Evolutionary conservation across 768 basidiomycete species (phyloP), one percentile per base, ranked within the genome.

Genomic region (Tricholoma hemisulphureum): DNA sequence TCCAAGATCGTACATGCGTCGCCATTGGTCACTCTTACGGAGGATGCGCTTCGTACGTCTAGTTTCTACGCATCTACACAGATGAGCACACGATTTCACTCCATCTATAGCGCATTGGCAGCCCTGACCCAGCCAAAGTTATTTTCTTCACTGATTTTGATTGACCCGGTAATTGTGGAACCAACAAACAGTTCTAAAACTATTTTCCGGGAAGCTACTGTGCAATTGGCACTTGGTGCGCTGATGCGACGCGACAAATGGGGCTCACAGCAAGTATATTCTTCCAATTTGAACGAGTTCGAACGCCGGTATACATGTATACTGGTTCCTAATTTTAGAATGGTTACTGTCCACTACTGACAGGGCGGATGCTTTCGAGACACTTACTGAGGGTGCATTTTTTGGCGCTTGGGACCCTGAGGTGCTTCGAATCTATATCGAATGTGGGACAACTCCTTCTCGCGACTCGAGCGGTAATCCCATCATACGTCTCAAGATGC

Each of bases 1-100:
- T 86, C 64, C 60, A 41, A 2, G 59, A 73, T 4, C 80, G 88
- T 31, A 82, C 71, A 13, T 64, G 94, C 2, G 75, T 93, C n/a
- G 84, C 77, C 6, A 73, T 93, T 4, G 95, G 93, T 0, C 95
- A 97, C 67, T 95, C 92, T 0, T 86, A 92, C 53, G 91, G 95
- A n/a, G 94, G 90, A 2, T 87, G 86, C 65, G 84, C 85, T 2
- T 79, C 83, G 86, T 92, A 67, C 65, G 90, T 77, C 14, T 14
- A n/a, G n/a, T 6, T 18, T 5, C 6, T n/a, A 29, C 24, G 46
- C 26, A 10, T 4, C n/a, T 49, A 28, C 24, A 29, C 28, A 11
- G 4, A 31, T 24, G 43, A 11, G 13, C 4, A 13, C 16, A 29
- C 13, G 26, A 24, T 46, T n/a, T 49, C 28, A 49, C 18, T 11